These are phyloP conservation scores for Phialophora tarda DNA, from an alignment of 2,329 filamentous ascomycete genomes.

Conservation along the genomic window DNA sequence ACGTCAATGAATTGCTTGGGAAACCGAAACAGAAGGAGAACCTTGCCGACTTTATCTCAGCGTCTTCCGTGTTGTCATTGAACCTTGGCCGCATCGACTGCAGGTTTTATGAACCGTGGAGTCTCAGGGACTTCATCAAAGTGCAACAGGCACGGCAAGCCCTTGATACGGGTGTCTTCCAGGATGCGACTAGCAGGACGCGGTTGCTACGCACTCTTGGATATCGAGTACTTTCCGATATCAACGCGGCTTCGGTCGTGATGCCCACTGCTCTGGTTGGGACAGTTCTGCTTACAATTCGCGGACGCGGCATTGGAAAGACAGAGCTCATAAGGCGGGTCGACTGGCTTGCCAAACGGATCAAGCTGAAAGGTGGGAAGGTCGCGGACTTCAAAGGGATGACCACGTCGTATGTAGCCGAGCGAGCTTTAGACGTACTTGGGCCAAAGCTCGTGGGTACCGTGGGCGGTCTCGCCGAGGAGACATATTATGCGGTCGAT, in stretches of 20 bases:
- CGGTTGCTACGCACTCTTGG: slow-evolving; percentile 84
- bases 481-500: slow-evolving; percentile 93
- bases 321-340: slow-evolving; percentile 83
- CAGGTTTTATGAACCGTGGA: slow-evolving; percentile 96
- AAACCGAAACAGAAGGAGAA: slow-evolving; percentile 97
- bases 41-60: slow-evolving; percentile 82
- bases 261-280: slow-evolving; percentile 98
- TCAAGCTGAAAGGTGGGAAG: slow-evolving; percentile 83
- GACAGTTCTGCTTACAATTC: slow-evolving; percentile 86
- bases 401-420: slow-evolving; percentile 79
- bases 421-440: slow-evolving; percentile 87
- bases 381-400: slow-evolving; percentile 90
- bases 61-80: slow-evolving; percentile 85
- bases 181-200: slow-evolving; percentile 57
- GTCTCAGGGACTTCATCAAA: slow-evolving; percentile 77
- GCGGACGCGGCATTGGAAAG: slow-evolving; percentile 89
- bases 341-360: slow-evolving; percentile 83
- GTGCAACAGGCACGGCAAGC: slow-evolving; percentile 67
- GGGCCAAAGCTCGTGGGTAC: slow-evolving; percentile 86
- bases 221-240: slow-evolving; percentile 90
- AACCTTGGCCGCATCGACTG: slow-evolving; percentile 92
- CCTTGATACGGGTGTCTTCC: slow-evolving; percentile 47
- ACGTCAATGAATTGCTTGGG: slow-evolving; percentile 90
- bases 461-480: slow-evolving; percentile 79
- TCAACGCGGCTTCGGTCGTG: slow-evolving; percentile 93